Evolutionary conservation across 306 rosid species (phyloP), one percentile per base, ranked within the genome.

Genomic region (Sicyos edulis): DNA sequence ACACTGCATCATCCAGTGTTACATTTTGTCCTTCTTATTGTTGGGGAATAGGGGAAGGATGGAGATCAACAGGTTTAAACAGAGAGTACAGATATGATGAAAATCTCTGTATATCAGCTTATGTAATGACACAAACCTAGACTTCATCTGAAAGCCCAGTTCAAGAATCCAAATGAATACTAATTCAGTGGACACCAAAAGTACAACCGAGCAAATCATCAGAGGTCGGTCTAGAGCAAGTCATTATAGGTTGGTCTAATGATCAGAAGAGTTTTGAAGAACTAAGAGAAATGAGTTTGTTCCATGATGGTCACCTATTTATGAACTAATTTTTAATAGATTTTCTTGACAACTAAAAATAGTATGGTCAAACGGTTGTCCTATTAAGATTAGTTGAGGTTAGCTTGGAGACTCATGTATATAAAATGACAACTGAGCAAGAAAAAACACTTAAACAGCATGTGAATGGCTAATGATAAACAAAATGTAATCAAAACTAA

Each of bases 141-240:
- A 40, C 45, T 42, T 42, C 8, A 42, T 42, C 10, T 19, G 21
- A 9, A 19, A 42, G 16, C 69, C 69, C 6, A 62, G 21, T 9
- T 63, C 15, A 13, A 62, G 68, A 62, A 62, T n/a, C 49, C 49
- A 32, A 62, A 62, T 61, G 47, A 61, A 60, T 24, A n/a, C 20
- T n/a, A 53, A 53, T 3, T 14, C 66, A 34, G 34, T 16, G 5
- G 21, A 62, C 24, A 0, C 68, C 13, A 42, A 8, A 42, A 32
- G 47, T 4, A 6, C 2, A 14, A 61, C 14, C 8, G 13, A 61
- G 67, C 12, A 32, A 61, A 42, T 42, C 47, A 8, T 42, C 2
- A 42, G 8, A 42, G 47, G 47, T 42, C 9, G 47, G 47, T 42
- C 47, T 42, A 42, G 13, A 61, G 67, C 12, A 32, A 61, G 9